Evolutionary conservation across 208 protist genomes (phyloP).

Genomic region (Phytomonas francai): DNA sequence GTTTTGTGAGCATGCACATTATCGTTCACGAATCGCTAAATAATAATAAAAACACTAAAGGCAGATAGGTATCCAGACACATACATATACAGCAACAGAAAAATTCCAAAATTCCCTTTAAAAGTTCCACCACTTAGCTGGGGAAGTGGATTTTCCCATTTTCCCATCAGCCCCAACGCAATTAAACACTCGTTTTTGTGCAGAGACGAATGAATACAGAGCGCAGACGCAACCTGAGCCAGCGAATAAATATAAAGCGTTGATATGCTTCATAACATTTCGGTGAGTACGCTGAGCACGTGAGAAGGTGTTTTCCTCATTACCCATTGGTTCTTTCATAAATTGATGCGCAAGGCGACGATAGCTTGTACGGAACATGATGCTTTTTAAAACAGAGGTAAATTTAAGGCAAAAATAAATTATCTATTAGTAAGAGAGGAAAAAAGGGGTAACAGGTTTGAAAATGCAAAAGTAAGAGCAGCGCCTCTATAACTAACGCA

Average conservation of each 20-base stretch:
- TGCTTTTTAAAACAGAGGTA: background rate
- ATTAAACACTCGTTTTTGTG: constrained; percentile 40
- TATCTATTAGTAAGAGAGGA: constrained; percentile 1
- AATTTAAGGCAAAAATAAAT: constrained; percentile 8
- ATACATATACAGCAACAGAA: background rate
- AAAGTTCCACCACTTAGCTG: constrained; percentile 74
- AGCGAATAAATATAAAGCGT: constrained; percentile 31
- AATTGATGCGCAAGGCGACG: constrained; percentile 71
- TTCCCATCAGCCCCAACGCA: constrained; percentile 52
- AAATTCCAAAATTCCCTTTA: constrained; percentile 13
- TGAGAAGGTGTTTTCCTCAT: constrained; percentile 79
- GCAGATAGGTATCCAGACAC: background rate
- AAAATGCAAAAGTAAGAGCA: constrained; percentile 9
- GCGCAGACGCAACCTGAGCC: constrained; percentile 52
- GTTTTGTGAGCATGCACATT: background rate
- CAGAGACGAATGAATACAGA: constrained; percentile 45
- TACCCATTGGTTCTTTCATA: constrained; percentile 84
- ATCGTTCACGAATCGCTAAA: background rate
- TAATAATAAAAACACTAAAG: too few relatives aligned
- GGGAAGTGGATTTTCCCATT: constrained; percentile 52
- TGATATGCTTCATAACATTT: constrained; percentile 58
- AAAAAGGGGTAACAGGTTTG: constrained; percentile 15
- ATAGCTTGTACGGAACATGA: constrained; percentile 53
- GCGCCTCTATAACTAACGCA: constrained; percentile 2
- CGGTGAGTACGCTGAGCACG: constrained; percentile 50